Conservation (phyloP, 2,329 filamentous ascomycete genomes). For the Colletotrichum sansevieriae region DNA sequence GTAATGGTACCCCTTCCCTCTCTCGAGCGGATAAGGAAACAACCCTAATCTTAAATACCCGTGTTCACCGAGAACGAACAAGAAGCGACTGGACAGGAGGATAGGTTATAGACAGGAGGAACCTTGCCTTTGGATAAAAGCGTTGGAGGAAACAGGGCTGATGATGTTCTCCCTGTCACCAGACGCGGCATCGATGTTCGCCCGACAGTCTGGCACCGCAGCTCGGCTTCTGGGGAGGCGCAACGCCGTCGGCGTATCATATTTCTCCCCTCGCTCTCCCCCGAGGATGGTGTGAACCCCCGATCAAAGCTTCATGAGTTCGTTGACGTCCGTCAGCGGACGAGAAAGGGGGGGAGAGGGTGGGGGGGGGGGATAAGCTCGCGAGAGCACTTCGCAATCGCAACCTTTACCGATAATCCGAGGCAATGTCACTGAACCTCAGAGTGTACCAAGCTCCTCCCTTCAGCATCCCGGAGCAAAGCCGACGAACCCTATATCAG, state of each 20-base stretch:
- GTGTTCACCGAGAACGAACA: slow-evolving; percentile 12
- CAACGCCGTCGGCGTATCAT: not conserved
- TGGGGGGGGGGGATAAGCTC: not conserved
- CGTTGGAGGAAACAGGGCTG: not conserved
- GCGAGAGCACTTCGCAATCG: slow-evolving; percentile 1
- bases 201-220: slow-evolving; percentile 19
- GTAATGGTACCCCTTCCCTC: not conserved
- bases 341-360: not conserved
- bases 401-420: not conserved
- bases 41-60: slow-evolving; percentile 39
- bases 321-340: not conserved
- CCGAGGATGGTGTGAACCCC: slow-evolving; percentile 15
- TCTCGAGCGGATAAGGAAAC: slow-evolving; percentile 4
- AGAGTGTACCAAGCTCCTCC: not conserved
- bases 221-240: not conserved
- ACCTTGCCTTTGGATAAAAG: not conserved
- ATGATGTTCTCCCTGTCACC: slow-evolving; percentile 7
- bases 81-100: not conserved
- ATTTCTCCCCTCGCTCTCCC: not conserved
- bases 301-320: slow-evolving; percentile 19
- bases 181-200: slow-evolving; percentile 9
- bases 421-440: not conserved
- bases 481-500: slow-evolving; percentile 1
- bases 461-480: not conserved
- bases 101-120: not conserved